A percentile compares a stretch with the other conserved stretches of the same genome.
These are phyloP conservation scores for Magnolia officinalis DNA, from an alignment of 164 flowering plant genomes.

Conservation along the genomic window DNA sequence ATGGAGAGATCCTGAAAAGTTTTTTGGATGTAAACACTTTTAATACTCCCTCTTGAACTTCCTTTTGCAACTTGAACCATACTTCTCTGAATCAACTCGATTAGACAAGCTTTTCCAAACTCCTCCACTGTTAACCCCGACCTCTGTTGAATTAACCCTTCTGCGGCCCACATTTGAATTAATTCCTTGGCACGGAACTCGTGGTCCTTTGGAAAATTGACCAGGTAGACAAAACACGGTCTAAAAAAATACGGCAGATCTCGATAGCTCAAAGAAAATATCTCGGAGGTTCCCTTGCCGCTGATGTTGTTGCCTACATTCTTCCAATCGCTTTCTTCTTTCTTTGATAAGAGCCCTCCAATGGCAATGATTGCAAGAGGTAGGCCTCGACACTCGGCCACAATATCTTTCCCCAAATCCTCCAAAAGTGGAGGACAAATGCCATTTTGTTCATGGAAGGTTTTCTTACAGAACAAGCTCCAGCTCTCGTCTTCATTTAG, in stretches of 20 bases:
- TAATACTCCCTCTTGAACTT: neutral
- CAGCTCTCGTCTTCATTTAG: neutral
- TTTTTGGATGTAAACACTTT: neutral
- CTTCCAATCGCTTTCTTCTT: neutral
- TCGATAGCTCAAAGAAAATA: constrained; percentile 7
- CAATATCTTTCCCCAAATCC: neutral
- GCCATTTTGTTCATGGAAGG: neutral
- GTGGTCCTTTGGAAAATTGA: neutral
- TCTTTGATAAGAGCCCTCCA: neutral
- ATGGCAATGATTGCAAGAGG: neutral
- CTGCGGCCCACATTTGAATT: neutral
- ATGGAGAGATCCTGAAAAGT: neutral
- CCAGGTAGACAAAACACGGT: neutral
- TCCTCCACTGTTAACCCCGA: too few species aligned
- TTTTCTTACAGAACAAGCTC: neutral
- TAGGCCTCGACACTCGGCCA: neutral
- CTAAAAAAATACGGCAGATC: neutral
- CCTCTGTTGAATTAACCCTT: neutral
- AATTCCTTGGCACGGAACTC: neutral
- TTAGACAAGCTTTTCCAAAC: neutral
- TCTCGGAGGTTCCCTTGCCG: too few species aligned
- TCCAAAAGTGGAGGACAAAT: neutral
- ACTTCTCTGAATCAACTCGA: neutral
- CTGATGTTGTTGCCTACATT: neutral
- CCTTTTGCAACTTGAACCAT: neutral